phyloP scores from a whole-genome alignment of 2,329 filamentous ascomycete genomes.

The Aquanectria penicillioides region DNA sequence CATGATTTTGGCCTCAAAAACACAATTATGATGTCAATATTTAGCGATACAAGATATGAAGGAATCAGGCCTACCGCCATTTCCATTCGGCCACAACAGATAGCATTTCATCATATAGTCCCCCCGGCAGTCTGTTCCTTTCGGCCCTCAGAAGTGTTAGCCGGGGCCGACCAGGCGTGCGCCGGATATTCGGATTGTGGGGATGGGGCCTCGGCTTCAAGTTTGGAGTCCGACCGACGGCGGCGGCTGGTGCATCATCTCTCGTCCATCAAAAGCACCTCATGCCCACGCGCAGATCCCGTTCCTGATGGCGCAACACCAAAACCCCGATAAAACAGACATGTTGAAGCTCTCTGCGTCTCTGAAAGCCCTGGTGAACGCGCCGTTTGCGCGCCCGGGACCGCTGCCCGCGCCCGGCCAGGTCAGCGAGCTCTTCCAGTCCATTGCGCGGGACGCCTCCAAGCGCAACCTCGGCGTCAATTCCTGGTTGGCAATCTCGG shows the following conservation, averaged over 20 bases:
- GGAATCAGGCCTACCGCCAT: background rate
- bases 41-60: too few species aligned
- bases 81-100: too few species aligned
- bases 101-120: too few species aligned
- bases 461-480: constrained; percentile 69
- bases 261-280: constrained; percentile 16
- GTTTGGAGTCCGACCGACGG: constrained; percentile 32
- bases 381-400: constrained; percentile 72
- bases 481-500: constrained; percentile 75
- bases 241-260: background rate
- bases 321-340: constrained; percentile 30
- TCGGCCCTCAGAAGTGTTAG: constrained; percentile 31
- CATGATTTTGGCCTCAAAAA: constrained; percentile 26
- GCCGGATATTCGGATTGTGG: constrained; percentile 32
- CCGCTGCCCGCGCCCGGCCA: constrained; percentile 71
- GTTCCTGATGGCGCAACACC: constrained; percentile 30
- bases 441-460: constrained; percentile 70
- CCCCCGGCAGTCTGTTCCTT: background rate
- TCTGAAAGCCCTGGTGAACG: constrained; percentile 79
- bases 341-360: constrained; percentile 80
- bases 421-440: constrained; percentile 71
- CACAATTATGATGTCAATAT: too few species aligned
- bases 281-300: background rate
- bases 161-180: constrained; percentile 22
- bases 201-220: constrained; percentile 28